Percentiles rank a stretch among this genome's conserved stretches.
Evolutionary conservation across 306 rosid genomes (phyloP).

Genomic region (Lablab purpureus): DNA sequence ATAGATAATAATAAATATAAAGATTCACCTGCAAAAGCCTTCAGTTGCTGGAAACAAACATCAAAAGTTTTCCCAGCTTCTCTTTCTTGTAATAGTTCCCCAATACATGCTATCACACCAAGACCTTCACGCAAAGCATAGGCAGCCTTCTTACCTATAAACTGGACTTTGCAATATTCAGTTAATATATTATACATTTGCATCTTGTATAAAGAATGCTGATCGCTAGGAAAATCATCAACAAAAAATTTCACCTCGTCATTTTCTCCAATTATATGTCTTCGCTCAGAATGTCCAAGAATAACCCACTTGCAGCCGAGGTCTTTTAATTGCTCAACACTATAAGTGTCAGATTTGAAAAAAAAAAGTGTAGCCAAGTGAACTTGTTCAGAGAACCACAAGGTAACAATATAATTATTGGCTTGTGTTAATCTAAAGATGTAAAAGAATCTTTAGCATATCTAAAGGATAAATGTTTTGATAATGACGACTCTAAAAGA

Average conservation of each 20-base stretch:
- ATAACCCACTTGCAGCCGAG: conserved; percentile 90
- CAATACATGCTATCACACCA: conserved; percentile 97
- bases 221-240: conserved; percentile 33
- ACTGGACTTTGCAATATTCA: conserved; percentile 63
- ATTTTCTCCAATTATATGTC: conserved; percentile 93
- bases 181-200: conserved; percentile 41
- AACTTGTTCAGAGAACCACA: conserved; percentile 15
- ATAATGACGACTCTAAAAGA: no score
- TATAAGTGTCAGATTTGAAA: conserved; percentile 42
- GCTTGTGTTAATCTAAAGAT: no score
- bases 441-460: no score
- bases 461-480: no score
- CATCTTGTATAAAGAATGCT: conserved; percentile 21
- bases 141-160: conserved; percentile 96
- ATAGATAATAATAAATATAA: background rate
- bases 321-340: conserved; percentile 95
- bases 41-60: conserved; percentile 80
- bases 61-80: conserved; percentile 98
- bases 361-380: background rate
- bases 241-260: conserved; percentile 69
- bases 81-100: conserved; percentile 86
- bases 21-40: conserved; percentile 75
- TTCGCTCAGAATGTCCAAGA: conserved; percentile 95
- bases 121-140: conserved; percentile 93
- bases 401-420: conserved; percentile 27